phyloP scores from a whole-genome alignment of 257 asterid species.

The Fraxinus americana region DNA sequence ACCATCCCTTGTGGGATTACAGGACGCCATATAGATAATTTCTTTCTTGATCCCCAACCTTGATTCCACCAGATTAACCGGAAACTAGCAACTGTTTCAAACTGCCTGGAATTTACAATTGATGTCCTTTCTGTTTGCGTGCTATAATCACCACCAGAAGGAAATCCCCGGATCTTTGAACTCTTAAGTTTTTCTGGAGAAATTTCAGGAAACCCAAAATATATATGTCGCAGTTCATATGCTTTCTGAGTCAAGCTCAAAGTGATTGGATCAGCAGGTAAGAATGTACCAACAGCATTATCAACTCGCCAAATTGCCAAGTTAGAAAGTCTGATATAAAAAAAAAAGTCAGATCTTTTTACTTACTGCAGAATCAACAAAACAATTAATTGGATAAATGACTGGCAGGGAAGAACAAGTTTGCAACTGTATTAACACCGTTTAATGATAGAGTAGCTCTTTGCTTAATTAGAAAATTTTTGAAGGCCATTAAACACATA shows the following conservation, averaged over 20 bases:
- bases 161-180: conserved; percentile 40
- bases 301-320: conserved; percentile 97
- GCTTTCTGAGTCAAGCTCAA: conserved; percentile 60
- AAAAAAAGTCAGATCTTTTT: not conserved
- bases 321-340: conserved; percentile 53
- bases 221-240: conserved; percentile 70
- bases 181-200: conserved; percentile 48
- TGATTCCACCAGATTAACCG: conserved; percentile 94
- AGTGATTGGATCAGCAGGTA: conserved; percentile 74
- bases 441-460: not conserved
- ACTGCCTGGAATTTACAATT: conserved; percentile 66
- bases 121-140: conserved; percentile 67
- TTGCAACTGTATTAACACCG: not conserved
- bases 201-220: conserved; percentile 53
- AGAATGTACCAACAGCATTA: conserved; percentile 82
- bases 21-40: conserved; percentile 96
- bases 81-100: conserved; percentile 85
- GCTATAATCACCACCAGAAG: conserved; percentile 50
- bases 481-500: not conserved
- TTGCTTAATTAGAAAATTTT: not conserved
- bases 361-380: not conserved
- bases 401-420: not conserved
- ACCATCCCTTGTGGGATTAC: conserved; percentile 84
- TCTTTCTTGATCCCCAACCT: conserved; percentile 90
- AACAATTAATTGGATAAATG: not conserved